These are phyloP conservation scores for Tranzscheliella williamsii DNA, from an alignment of 1,284 basidiomycete genomes.

Conservation along the genomic window DNA sequence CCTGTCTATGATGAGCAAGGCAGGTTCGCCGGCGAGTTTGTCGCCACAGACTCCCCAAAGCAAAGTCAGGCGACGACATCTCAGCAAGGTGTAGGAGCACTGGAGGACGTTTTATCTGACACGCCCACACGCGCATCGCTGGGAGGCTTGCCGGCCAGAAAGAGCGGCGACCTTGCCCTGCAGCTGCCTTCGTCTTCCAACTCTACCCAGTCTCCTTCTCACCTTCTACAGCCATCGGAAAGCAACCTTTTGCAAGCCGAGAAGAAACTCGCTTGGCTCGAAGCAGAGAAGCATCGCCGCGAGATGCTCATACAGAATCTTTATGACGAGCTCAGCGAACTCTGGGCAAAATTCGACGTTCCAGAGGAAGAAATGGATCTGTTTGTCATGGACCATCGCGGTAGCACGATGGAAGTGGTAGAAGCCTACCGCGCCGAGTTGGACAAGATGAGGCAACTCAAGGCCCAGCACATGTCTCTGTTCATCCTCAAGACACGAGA, in stretches of 20 bases:
- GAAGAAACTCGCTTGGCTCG: slow-evolving; percentile 32
- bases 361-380: slow-evolving; percentile 57
- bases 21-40: slow-evolving; percentile 40
- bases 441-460: slow-evolving; percentile 84
- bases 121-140: slow-evolving; percentile 37
- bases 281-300: slow-evolving; percentile 48
- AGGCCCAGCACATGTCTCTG: slow-evolving; percentile 80
- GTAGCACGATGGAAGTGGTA: slow-evolving; percentile 75
- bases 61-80: slow-evolving; percentile 5
- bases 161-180: slow-evolving; percentile 19
- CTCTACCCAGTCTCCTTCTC: slow-evolving; percentile 18
- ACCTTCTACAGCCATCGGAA: slow-evolving; percentile 36
- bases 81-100: slow-evolving; percentile 5
- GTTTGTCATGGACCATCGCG: slow-evolving; percentile 64
- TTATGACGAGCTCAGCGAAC: slow-evolving; percentile 57
- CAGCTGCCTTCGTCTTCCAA: slow-evolving; percentile 18
- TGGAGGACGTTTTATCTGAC: slow-evolving; percentile 21
- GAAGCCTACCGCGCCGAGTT: slow-evolving; percentile 84
- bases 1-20: slow-evolving; percentile 31
- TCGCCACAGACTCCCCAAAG: slow-evolving; percentile 25
- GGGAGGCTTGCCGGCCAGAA: slow-evolving; percentile 18
- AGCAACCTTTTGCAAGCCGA: slow-evolving; percentile 24
- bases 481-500: slow-evolving; percentile 82
- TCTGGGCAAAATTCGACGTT: slow-evolving; percentile 59
- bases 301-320: slow-evolving; percentile 54